A percentile compares a stretch with the other conserved stretches of the same genome.
Evolutionary conservation across 2,329 filamentous ascomycete species (phyloP).

Genomic region (Drechmeria coniospora): DNA sequence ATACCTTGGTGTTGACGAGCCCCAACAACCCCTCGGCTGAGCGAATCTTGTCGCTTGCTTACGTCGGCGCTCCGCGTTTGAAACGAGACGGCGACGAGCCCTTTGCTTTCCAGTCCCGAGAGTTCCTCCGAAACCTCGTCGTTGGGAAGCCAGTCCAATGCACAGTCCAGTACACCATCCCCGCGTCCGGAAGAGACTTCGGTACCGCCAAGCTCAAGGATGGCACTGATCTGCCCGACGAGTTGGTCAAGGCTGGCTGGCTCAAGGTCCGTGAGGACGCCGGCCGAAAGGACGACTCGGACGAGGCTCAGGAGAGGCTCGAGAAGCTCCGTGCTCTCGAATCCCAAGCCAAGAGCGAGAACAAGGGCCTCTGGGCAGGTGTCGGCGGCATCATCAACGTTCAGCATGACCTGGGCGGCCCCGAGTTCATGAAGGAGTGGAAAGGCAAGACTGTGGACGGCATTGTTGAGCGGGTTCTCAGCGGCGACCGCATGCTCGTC

Average conservation of each 20-base stretch:
- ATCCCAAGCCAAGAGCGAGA: slow-evolving; percentile 59
- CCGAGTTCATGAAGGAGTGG: slow-evolving; percentile 66
- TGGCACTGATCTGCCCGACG: slow-evolving; percentile 64
- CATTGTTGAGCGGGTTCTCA: slow-evolving; percentile 80
- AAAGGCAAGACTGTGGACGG: slow-evolving; percentile 76
- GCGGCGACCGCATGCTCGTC: slow-evolving; percentile 77
- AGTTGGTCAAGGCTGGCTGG: slow-evolving; percentile 78
- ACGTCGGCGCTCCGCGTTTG: slow-evolving; percentile 76
- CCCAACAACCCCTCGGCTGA: slow-evolving; percentile 70
- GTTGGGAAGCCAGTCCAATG: slow-evolving; percentile 83
- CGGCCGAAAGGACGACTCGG: slow-evolving; percentile 75
- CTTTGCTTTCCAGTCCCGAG: slow-evolving; percentile 86
- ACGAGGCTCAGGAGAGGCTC: slow-evolving; percentile 55
- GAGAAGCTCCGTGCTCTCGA: slow-evolving; percentile 68
- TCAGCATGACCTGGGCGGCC: slow-evolving; percentile 64
- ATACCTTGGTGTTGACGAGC: slow-evolving; percentile 74
- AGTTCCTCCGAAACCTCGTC: slow-evolving; percentile 69
- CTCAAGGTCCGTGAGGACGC: slow-evolving; percentile 88
- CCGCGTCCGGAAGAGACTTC: slow-evolving; percentile 75
- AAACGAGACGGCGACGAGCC: slow-evolving; percentile 83
- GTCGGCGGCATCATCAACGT: slow-evolving; percentile 55
- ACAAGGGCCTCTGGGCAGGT: slow-evolving; percentile 67
- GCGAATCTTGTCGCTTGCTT: slow-evolving; percentile 78
- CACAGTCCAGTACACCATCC: slow-evolving; percentile 73
- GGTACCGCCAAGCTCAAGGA: slow-evolving; percentile 64